Percentiles rank a stretch among this genome's conserved stretches.
phyloP scores from a whole-genome alignment of 2,329 filamentous ascomycete species.

The Pseudogymnoascus sp. region DNA sequence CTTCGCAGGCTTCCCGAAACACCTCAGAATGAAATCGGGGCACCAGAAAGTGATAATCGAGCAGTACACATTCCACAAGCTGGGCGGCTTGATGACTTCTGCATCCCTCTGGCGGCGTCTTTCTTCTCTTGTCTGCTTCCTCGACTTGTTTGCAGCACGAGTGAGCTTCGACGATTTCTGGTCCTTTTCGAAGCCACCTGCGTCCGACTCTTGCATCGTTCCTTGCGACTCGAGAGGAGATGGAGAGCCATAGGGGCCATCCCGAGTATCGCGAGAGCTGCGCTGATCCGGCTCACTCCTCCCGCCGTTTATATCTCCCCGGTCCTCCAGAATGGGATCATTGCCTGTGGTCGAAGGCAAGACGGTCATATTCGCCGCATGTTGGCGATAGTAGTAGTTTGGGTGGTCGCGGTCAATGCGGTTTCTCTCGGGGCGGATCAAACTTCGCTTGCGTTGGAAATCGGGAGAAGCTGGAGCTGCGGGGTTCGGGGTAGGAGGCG shows the following conservation, averaged over 20 bases:
- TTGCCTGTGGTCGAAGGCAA: slow-evolving; percentile 88
- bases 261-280: slow-evolving; percentile 27
- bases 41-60: slow-evolving; percentile 91
- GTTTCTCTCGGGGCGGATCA: slow-evolving; percentile 82
- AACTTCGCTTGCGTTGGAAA: slow-evolving; percentile 67
- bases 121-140: slow-evolving; percentile 58
- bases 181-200: slow-evolving; percentile 2
- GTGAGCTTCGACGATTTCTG: slow-evolving; percentile 15
- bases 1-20: slow-evolving; percentile 77
- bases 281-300: slow-evolving; percentile 27
- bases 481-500: slow-evolving; percentile 24
- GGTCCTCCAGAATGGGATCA: slow-evolving; percentile 75
- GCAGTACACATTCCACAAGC: slow-evolving; percentile 93
- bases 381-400: slow-evolving; percentile 92
- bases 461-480: slow-evolving; percentile 27
- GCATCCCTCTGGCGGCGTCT: slow-evolving; percentile 49
- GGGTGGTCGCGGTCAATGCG: slow-evolving; percentile 80
- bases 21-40: slow-evolving; percentile 74
- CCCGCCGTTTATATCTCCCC: slow-evolving; percentile 43
- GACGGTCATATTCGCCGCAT: slow-evolving; percentile 87
- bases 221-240: slow-evolving; percentile 14
- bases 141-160: slow-evolving; percentile 41
- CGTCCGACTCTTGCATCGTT: not conserved
- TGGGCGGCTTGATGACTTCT: slow-evolving; percentile 64
- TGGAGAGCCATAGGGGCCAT: slow-evolving; percentile 24